These are phyloP conservation scores for Magnusiomyces magnusii DNA, from an alignment of 1,139 yeast genomes.

Conservation along the genomic window DNA sequence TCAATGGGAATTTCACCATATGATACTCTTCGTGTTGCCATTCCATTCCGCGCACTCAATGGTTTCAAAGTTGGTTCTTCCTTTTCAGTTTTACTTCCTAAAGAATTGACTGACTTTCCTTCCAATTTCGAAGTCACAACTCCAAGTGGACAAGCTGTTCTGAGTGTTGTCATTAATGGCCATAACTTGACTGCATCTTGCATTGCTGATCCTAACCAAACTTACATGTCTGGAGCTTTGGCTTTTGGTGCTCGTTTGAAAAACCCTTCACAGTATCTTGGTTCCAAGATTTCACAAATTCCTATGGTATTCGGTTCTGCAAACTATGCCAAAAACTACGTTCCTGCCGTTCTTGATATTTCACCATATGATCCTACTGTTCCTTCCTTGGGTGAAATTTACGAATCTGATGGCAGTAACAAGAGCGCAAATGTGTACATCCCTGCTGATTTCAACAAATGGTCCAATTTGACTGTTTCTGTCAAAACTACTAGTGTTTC, in stretches of 20 bases:
- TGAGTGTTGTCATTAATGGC: background rate
- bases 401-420: background rate
- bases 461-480: background rate
- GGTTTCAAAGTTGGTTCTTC: constrained; percentile 6
- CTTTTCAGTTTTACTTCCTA: constrained; percentile 9
- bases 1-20: constrained; percentile 7
- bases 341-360: background rate
- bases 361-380: background rate
- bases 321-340: background rate
- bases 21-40: constrained; percentile 9
- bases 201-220: constrained; percentile 6
- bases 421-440: background rate
- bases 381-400: background rate
- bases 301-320: background rate
- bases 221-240: constrained; percentile 3
- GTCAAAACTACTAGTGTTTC: background rate
- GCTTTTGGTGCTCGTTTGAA: constrained; percentile 7
- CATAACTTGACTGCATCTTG: constrained; percentile 6
- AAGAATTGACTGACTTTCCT: constrained; percentile 11
- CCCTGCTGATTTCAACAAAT: background rate
- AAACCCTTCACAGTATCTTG: constrained; percentile 4
- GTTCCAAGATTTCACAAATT: background rate
- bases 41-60: constrained; percentile 1
- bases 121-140: constrained; percentile 8
- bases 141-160: background rate